Base-by-base conservation (phyloP, 257 asterid genomes). In the Ajuga chamaepitys region DNA sequence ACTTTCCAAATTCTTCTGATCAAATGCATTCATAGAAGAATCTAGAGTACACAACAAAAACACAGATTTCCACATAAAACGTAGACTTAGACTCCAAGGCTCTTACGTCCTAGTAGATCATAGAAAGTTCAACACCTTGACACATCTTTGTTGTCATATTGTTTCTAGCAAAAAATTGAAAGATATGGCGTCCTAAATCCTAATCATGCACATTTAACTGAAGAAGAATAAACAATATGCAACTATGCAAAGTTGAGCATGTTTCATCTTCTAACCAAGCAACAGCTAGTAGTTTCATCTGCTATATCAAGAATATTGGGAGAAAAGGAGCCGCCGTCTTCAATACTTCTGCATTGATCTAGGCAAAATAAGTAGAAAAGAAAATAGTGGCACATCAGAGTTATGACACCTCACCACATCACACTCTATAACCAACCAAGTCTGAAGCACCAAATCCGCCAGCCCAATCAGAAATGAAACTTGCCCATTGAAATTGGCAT, bases 321-420 rank as follows among this genome's bases (percentile, higher is more conserved):
- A 44, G 46, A 38, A 17, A 64, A 28, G 64, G 42, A 24, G 64
- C 56, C 66, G 63, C 57, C 70, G 37, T 73, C 44, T 77, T 45
- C 11, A 58, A 62, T 56, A 68, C 70, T 56, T 48, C 20, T 30
- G 28, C 26, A 64, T 46, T 52, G 64, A 63, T 30, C 55, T 56
- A 65, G 77, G 77, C 37, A 70, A 64, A 56, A 52, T 57, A 64
- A 61, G 75, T 58, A 81, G 37, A 78, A 59, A 82, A 56, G 63
- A 68, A 70, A 77, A 54, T 40, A 75, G 58, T 57, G 80, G 68
- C 75, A 47, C 58, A 78, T 74, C 79, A 73, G 83, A 82, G 86
- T 72, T 76, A 76, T 50, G 64, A 76, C 91, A 78, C 90, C 92
- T 82, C 95, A 89, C 91, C 89, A 58, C 70, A 67, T 79, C 76